A percentile compares a stretch with the other conserved stretches of the same genome.
Conservation (phyloP, 306 rosid genomes). For the Dryas drummondii region DNA sequence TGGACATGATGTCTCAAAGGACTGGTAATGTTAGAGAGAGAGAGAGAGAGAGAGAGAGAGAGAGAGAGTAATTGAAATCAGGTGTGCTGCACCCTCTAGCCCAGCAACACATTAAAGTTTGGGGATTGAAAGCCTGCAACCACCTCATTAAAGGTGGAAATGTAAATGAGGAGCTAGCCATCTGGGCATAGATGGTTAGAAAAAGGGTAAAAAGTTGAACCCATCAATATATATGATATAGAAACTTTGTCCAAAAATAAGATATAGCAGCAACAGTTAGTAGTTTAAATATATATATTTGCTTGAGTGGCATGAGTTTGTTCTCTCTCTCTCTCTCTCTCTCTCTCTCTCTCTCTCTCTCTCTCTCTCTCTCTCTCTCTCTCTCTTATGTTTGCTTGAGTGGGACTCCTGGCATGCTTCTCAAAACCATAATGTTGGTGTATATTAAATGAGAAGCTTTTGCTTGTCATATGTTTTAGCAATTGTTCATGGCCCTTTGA, state of each 20-base stretch:
- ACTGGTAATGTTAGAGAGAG: neutral
- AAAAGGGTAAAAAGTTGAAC: constrained; percentile 1
- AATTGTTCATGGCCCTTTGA: neutral
- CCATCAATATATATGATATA: neutral
- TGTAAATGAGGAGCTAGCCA: neutral
- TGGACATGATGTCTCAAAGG: neutral
- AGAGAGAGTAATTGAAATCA: constrained; percentile 8
- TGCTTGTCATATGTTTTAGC: neutral
- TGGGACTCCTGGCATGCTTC: constrained; percentile 24
- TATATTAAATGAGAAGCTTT: neutral
- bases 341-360: neutral
- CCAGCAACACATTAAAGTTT: constrained; percentile 15
- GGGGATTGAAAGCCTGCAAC: constrained; percentile 14
- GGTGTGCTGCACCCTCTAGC: constrained; percentile 13
- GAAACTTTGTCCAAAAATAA: neutral
- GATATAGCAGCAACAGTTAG: neutral
- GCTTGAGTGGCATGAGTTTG: neutral
- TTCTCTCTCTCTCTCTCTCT: neutral
- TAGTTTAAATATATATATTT: neutral
- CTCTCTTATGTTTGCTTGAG: neutral
- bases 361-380: neutral
- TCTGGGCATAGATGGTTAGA: neutral
- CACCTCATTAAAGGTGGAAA: constrained; percentile 10
- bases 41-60: neutral
- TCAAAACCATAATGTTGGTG: neutral